Evolutionary conservation across 495 filamentous ascomycete species (phyloP), one percentile per base, ranked within the genome.

Genomic region (Monascus purpureus): DNA sequence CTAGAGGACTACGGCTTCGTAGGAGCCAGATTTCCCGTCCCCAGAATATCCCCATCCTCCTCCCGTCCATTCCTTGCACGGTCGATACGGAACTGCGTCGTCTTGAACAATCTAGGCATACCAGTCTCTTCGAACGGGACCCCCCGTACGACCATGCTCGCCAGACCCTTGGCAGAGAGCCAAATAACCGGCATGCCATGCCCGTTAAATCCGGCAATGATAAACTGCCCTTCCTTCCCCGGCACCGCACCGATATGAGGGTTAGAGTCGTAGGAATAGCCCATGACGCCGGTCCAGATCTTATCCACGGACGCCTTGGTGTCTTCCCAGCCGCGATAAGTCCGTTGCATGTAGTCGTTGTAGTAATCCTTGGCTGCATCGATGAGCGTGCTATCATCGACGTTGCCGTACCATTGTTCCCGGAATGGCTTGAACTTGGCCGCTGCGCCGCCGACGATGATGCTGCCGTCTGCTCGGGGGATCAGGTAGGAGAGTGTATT

Each of bases 401-500:
- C 31, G 63, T 41, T 31, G 40, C 53, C n/a, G 59, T 67, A 50
- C 83, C 78, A 51, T 72, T 72, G 26, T 53, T 70, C 14, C 49
- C 67, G 17, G 68, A 71, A 37, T 45, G 73, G 42, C 65, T 68
- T 13, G 49, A 45, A 41, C 63, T 37, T 6, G 3, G 63, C 56
- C 27, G 62, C 57, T 0, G 60, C 68, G 3, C 77, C 54, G 3
- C 77, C 79, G 8, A 81, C 77, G 6, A 81, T 69, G 17, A 83
- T 82, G 22, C 81, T 52, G 12, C 82, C 68, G 33, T 84, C 75
- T 3, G 73, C 73, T 0, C 73, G 54, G 15, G 69, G 59, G 2
- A 82, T 69, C 64, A 85, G 72, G 37, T 85, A 87, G 26, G 25
- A 23, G 8, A 25, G 3, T 8, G n/a, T 30, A 9, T 49, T 38